Conservation (phyloP, 1,284 basidiomycete species). For the Heterobasidion parviporum region DNA sequence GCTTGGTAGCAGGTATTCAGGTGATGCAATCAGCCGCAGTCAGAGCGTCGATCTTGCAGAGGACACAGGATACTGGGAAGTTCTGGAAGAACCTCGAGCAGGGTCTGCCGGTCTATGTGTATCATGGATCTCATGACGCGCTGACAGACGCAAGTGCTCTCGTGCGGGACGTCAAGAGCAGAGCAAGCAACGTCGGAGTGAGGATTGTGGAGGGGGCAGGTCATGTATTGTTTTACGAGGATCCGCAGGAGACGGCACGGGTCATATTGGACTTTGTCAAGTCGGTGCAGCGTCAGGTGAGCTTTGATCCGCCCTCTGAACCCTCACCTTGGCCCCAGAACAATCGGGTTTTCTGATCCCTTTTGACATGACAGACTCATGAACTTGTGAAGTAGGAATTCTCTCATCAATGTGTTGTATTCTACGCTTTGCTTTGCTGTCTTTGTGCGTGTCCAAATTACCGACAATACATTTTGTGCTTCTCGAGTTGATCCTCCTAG, state of each 20-base stretch:
- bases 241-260: not conserved
- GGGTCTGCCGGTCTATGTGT: not conserved
- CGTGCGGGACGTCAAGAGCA: not conserved
- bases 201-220: not conserved
- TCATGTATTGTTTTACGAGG: not conserved
- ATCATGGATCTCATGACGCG: not conserved
- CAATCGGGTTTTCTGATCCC: too few relatives aligned
- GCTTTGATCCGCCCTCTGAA: too few relatives aligned
- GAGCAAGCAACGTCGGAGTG: not conserved
- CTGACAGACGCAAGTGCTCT: not conserved
- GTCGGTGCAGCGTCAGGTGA: not conserved
- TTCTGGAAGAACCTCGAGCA: not conserved
- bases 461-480: too few relatives aligned
- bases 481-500: too few relatives aligned
- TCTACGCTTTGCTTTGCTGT: too few relatives aligned
- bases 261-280: not conserved
- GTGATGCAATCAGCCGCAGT: not conserved
- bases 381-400: too few relatives aligned
- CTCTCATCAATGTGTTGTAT: too few relatives aligned
- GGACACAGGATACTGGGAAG: not conserved
- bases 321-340: too few relatives aligned
- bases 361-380: too few relatives aligned
- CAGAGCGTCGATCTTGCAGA: not conserved
- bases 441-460: too few relatives aligned
- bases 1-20: not conserved